These are phyloP conservation scores for Actinidia arguta DNA, from an alignment of 179 eudicot species.

Conservation along the genomic window DNA sequence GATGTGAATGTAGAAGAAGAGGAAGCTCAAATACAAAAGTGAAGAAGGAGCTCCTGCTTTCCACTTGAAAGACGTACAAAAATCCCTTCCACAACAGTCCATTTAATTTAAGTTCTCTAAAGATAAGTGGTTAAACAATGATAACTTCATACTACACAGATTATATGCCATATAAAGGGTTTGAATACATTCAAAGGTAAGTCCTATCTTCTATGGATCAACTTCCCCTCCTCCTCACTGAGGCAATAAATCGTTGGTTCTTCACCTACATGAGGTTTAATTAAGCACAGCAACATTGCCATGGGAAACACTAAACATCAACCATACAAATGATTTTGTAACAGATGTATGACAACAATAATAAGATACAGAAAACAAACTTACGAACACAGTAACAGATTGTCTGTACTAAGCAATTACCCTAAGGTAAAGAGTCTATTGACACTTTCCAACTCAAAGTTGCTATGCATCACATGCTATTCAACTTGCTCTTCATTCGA, in stretches of 20 bases:
- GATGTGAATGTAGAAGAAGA: not conserved
- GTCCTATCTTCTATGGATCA: not conserved
- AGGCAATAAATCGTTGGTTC: not conserved
- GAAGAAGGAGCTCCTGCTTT: not conserved
- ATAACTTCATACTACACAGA: not conserved
- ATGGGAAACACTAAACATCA: not conserved
- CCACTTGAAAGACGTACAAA: not conserved
- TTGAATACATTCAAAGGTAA: not conserved
- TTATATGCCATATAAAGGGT: too few species aligned
- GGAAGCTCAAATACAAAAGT: not conserved
- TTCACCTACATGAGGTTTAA: not conserved
- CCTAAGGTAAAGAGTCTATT: not conserved
- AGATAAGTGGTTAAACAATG: not conserved
- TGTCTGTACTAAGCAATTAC: not conserved
- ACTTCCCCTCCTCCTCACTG: not conserved
- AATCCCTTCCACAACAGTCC: not conserved
- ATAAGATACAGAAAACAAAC: not conserved
- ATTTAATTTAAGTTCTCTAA: not conserved
- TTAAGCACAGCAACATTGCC: not conserved
- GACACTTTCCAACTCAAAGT: conserved; percentile 16
- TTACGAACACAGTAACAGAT: not conserved
- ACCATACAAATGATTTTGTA: not conserved
- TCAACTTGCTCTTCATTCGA: not conserved
- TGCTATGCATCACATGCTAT: not conserved
- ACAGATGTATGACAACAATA: not conserved